These are phyloP conservation scores for Xylariaceae sp. DNA, from an alignment of 2,329 filamentous ascomycete species.

Conservation along the genomic window DNA sequence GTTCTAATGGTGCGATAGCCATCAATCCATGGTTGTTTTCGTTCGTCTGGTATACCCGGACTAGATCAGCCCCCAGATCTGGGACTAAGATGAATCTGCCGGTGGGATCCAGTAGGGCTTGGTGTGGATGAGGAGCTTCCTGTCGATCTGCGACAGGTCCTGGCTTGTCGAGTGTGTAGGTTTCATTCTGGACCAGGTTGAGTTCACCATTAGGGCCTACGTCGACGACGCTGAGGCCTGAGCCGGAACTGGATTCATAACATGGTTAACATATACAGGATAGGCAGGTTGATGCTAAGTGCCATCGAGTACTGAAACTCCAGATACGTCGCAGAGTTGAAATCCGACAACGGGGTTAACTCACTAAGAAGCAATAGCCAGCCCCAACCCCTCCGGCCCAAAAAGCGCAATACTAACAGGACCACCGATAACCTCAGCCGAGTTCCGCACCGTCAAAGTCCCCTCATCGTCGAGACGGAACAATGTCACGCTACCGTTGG, in stretches of 20 bases:
- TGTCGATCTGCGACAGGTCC: conserved; percentile 44
- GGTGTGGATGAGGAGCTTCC: conserved; percentile 56
- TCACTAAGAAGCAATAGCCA: conserved; percentile 32
- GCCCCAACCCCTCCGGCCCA: conserved; percentile 27
- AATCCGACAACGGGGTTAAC: conserved; percentile 4
- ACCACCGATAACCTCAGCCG: conserved; percentile 25
- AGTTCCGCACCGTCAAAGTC: conserved; percentile 40
- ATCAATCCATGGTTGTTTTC: conserved; percentile 41
- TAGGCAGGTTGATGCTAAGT: too few relatives aligned
- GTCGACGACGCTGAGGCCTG: conserved; percentile 39
- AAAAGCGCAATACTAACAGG: conserved; percentile 30
- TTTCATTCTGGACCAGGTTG: conserved; percentile 34
- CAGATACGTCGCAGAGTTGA: too few relatives aligned
- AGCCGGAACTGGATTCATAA: conserved; percentile 37
- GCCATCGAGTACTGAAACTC: too few relatives aligned
- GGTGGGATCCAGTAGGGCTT: conserved; percentile 61
- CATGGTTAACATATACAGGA: conserved; percentile 5
- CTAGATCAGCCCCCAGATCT: conserved; percentile 59
- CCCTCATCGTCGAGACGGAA: conserved; percentile 41
- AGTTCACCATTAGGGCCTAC: conserved; percentile 33
- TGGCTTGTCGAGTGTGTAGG: conserved; percentile 37
- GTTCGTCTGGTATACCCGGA: conserved; percentile 53
- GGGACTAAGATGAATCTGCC: conserved; percentile 58
- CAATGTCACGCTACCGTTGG: conserved; percentile 26
- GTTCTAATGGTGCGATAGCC: conserved; percentile 36